A percentile compares a stretch with the other conserved stretches of the same genome.
These are phyloP conservation scores for Solanum infundibuliforme DNA, from an alignment of 257 asterid genomes.

Conservation along the genomic window DNA sequence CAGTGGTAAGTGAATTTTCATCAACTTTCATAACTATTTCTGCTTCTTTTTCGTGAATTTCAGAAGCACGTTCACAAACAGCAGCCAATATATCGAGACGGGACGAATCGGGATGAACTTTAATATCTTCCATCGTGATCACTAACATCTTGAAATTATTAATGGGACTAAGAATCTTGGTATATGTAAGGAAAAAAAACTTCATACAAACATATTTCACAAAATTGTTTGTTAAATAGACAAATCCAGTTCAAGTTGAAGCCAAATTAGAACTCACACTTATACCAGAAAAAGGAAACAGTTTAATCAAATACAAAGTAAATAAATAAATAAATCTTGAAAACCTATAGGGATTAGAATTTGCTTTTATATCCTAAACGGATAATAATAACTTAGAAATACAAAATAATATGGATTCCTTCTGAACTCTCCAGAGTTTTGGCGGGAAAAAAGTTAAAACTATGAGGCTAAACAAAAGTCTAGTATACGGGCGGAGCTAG, in stretches of 20 bases:
- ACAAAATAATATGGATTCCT: neutral
- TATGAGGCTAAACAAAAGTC: no score
- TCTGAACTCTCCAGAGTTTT: neutral
- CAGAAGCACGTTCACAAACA: neutral
- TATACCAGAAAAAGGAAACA: neutral
- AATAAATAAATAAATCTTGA: neutral
- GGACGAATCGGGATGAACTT: no score
- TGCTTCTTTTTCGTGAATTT: no score
- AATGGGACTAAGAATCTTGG: neutral
- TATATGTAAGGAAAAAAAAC: neutral
- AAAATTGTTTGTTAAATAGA: neutral
- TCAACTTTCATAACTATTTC: no score
- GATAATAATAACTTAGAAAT: neutral
- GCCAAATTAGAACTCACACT: neutral
- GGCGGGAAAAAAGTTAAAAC: neutral
- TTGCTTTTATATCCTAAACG: neutral
- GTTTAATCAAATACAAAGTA: neutral
- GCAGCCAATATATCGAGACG: neutral
- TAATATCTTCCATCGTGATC: neutral
- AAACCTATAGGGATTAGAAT: neutral
- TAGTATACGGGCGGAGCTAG: no score
- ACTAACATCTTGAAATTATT: neutral
- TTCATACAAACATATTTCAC: neutral
- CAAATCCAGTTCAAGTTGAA: neutral
- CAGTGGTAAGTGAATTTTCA: no score